These are phyloP conservation scores for Teratosphaeria nubilosa DNA, from an alignment of 2,329 filamentous ascomycete species.

Conservation along the genomic window DNA sequence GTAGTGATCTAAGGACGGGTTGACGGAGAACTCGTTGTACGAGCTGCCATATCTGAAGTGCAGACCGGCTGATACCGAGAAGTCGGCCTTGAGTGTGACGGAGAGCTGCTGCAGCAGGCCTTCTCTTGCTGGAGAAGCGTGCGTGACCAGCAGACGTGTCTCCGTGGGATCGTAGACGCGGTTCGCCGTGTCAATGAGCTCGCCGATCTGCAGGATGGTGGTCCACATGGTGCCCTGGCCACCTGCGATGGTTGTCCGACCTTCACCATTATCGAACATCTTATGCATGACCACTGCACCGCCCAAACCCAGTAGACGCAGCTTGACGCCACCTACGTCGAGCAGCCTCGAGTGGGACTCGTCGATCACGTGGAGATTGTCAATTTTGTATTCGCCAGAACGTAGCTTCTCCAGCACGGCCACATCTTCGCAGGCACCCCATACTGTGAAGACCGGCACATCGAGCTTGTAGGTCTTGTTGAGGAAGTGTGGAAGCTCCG, in stretches of 20 bases:
- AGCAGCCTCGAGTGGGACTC: constrained; percentile 93
- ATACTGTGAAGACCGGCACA: constrained; percentile 95
- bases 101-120: constrained; percentile 96
- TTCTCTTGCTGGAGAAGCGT: constrained; percentile 91
- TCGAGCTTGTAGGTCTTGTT: constrained; percentile 84
- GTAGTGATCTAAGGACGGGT: constrained; percentile 95
- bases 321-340: constrained; percentile 90
- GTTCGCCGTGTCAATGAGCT: constrained; percentile 94
- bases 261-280: constrained; percentile 96
- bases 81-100: constrained; percentile 93
- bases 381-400: constrained; percentile 94
- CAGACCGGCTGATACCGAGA: constrained; percentile 91
- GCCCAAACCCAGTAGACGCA: constrained; percentile 83
- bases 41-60: constrained; percentile 99
- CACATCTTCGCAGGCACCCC: constrained; percentile 98
- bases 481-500: constrained; percentile 81
- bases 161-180: constrained; percentile 97
- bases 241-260: constrained; percentile 93
- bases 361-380: constrained; percentile 95
- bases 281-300: constrained; percentile 99
- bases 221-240: constrained; percentile 99
- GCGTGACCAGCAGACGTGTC: constrained; percentile 91
- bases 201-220: constrained; percentile 92
- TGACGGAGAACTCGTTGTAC: constrained; percentile 99
- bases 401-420: constrained; percentile 94